Base-by-base conservation (phyloP, 148 eudicot species). In the Beta vulgaris region DNA sequence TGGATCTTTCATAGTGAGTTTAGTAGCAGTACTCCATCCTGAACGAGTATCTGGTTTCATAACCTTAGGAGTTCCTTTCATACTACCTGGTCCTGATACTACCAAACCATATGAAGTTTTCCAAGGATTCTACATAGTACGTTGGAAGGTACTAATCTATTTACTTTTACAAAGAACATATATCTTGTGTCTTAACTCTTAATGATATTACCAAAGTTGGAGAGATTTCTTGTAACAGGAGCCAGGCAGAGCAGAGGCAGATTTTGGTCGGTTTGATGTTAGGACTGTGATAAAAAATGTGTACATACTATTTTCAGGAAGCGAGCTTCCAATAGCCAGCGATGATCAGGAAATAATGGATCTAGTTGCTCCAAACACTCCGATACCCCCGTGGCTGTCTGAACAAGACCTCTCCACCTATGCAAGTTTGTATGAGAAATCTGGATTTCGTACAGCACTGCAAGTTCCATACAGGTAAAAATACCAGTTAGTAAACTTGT, bases 201-300 rank as follows among this genome's bases (percentile, higher is more conserved):
- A 6, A 48, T 40, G 55, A 9, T 12, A 10, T 4, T 0, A 40
- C 2, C 0, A 21, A 39, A 39, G 8, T 18, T 34, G 16, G 8
- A 10, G 23, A 51, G 28, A 40, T 26, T 40, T 29, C 25, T 46
- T 69, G 25, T 16, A 8, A 69, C 58, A 79, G 82, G 82, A 75
- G 71, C 85, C 82, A 53, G 85, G 82, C 49, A 72, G 79, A 39
- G 85, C 85, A 59, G 85, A 79, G 53, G 82, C 80, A 31, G 85
- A 82, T 72, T 82, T 82, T 40, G 80, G 80, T 37, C 57, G 82
- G 34, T 79, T 79, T 60, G 85, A 82, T 19, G 72, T 73, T 6
- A 79, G 39, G 46, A 82, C 82, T 11, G 85, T 82, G 14, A 68
- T 82, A 67, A 71, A 76, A 32, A 65, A 78, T 36, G 71, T 82